Evolutionary conservation across 306 rosid species (phyloP).

Genomic region (Cicer yamashitae): DNA sequence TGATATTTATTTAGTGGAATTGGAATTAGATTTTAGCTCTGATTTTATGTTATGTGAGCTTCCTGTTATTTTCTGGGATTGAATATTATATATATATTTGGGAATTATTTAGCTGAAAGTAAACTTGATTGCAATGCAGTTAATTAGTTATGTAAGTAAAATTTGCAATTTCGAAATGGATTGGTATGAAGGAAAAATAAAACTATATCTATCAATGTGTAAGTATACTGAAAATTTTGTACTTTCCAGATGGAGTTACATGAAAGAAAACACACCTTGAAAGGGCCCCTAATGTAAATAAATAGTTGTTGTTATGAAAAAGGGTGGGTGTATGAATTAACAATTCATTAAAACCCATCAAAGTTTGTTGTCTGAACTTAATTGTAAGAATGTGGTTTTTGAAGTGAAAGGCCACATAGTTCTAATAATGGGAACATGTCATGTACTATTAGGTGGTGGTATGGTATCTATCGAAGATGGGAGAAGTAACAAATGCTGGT

Average conservation of each 20-base stretch:
- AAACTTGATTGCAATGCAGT: slow-evolving; percentile 24
- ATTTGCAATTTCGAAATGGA: slow-evolving; percentile 29
- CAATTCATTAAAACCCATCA: slow-evolving; percentile 49
- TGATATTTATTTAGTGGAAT: not conserved
- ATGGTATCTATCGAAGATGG: slow-evolving; percentile 25
- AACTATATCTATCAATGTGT: slow-evolving; percentile 28
- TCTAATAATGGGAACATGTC: slow-evolving; percentile 37
- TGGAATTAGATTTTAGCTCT: slow-evolving; percentile 23
- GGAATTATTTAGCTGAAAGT: slow-evolving; percentile 2
- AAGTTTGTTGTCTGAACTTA: slow-evolving; percentile 50
- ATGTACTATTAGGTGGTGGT: slow-evolving; percentile 28
- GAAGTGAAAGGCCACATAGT: slow-evolving; percentile 26
- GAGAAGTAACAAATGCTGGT: slow-evolving; percentile 35
- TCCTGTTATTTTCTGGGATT: slow-evolving; percentile 31
- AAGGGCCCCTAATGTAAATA: slow-evolving; percentile 32
- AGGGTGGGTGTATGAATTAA: slow-evolving; percentile 36
- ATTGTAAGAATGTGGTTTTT: slow-evolving; percentile 43
- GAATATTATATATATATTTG: not conserved
- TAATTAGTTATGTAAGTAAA: not conserved
- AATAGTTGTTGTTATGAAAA: slow-evolving; percentile 21
- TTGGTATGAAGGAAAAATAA: slow-evolving; percentile 23
- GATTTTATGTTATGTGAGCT: not conserved
- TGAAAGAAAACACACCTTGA: slow-evolving; percentile 38
- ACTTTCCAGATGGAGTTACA: slow-evolving; percentile 47
- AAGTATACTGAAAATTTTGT: slow-evolving; percentile 40